Base-by-base conservation (phyloP, 441 rosid species). In the Pelargonium exstipulatum region DNA sequence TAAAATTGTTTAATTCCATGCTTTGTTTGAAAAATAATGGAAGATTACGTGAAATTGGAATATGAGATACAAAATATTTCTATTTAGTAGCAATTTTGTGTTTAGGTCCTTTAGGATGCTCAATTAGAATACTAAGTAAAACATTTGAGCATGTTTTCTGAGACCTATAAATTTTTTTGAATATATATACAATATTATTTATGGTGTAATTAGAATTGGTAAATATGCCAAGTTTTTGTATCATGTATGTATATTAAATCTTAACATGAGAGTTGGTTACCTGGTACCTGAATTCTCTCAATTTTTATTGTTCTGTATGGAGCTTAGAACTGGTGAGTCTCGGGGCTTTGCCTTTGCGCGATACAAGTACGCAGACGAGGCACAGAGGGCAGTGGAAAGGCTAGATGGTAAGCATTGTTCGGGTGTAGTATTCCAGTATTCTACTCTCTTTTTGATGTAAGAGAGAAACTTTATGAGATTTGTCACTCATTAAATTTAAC, bases 331-430 rank as follows among this genome's bases (percentile, higher is more conserved):
- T 71, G 91, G 94, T 66, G 94, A 88, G 64, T 86, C 90, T 12
- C 83, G 90, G 65, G 91, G 94, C 1, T 88, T 88, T 83, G 94
- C 91, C 24, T 88, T 88, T 80, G 94, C 85, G 51, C 89, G 91
- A 0, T 88, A 82, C 66, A 86, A 86, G 88, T 88, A 86, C 64
- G 87, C 87, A 29, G 90, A 86, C 4, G 91, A 88, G 82, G 94
- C 94, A 48, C 88, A 83, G 53, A 88, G 84, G 79, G 91, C 94
- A 40, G 94, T 88, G 45, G 94, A 86, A 0, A 85, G 81, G 81
- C 94, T 88, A 67, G 94, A 88, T 77, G 91, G 94, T 55, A 55
- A 16, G 61, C 12, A 55, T 18, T 4, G 2, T 17, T 55, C 85
- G 69, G 22, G 13, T 1, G 1, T 4, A 0, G 3, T 29, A 48